Evolutionary conservation across 192 early-diverging fungal genomes (phyloP).

Genomic region (Chytriomyces hyalinus): DNA sequence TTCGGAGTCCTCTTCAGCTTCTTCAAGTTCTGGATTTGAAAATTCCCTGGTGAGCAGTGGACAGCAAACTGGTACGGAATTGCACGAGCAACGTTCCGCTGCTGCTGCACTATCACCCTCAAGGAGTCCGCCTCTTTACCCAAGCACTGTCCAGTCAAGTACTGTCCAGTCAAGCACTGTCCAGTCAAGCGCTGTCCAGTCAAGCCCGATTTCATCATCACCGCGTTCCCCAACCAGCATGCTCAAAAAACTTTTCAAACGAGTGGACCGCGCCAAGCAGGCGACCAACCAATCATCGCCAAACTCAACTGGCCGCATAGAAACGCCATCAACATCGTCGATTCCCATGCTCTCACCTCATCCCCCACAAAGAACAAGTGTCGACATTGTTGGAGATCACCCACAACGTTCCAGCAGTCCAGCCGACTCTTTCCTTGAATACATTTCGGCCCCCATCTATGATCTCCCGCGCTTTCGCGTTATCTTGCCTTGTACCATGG

Average conservation of each 20-base stretch:
- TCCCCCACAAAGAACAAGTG: no score
- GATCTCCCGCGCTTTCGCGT: constrained; percentile 19
- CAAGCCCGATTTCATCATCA: no score
- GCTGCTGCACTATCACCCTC: not conserved
- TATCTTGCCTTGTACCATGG: constrained; percentile 30
- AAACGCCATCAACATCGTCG: not conserved
- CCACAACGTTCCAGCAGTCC: no score
- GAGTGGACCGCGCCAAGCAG: no score
- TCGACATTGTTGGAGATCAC: not conserved
- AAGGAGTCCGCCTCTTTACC: no score
- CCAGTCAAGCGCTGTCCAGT: no score
- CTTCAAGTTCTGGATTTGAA: not conserved
- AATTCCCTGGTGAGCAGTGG: not conserved
- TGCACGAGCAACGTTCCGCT: not conserved
- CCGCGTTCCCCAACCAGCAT: not conserved
- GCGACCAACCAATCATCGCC: no score
- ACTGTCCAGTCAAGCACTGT: no score
- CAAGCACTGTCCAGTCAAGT: no score
- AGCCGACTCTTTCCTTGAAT: not conserved
- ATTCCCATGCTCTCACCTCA: not conserved
- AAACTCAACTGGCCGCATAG: no score
- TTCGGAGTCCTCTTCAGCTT: not conserved
- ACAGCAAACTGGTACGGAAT: not conserved
- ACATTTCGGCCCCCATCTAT: not conserved
- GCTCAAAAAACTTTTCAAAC: no score